Evolutionary conservation across 2,329 filamentous ascomycete genomes (phyloP).

Genomic region (Aspergillus sp.): DNA sequence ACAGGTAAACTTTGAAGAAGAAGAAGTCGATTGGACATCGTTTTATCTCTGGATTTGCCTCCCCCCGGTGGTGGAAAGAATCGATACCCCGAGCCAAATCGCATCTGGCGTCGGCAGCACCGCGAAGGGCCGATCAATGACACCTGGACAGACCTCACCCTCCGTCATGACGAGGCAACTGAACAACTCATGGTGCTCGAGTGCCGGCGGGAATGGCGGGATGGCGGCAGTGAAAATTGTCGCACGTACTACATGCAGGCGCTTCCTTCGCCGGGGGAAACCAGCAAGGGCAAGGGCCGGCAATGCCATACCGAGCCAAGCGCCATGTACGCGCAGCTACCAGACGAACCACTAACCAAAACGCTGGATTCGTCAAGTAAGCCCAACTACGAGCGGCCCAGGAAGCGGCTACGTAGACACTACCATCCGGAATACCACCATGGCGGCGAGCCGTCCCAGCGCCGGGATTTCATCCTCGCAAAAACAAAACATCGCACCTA

Average conservation of each 20-base stretch:
- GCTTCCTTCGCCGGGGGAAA: constrained; percentile 26
- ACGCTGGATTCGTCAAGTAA: constrained; percentile 21
- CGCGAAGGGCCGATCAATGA: constrained; percentile 69
- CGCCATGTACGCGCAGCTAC: constrained; percentile 10
- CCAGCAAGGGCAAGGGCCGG: constrained; percentile 10
- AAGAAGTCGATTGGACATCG: constrained; percentile 63
- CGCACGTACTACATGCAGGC: constrained; percentile 61
- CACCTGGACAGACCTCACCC: constrained; percentile 63
- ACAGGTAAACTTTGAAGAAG: constrained; percentile 56
- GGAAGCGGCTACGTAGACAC: constrained; percentile 32
- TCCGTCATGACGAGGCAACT: constrained; percentile 57
- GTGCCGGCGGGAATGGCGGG: constrained; percentile 63
- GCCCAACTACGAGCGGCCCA: constrained; percentile 30
- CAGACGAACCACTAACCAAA: constrained; percentile 24
- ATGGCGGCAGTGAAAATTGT: constrained; percentile 52
- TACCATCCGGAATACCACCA: constrained; percentile 37
- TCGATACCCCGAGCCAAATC: constrained; percentile 36
- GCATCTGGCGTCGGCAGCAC: constrained; percentile 63
- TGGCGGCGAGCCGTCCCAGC: constrained; percentile 11
- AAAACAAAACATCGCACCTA: constrained; percentile 42
- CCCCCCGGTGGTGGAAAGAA: constrained; percentile 44
- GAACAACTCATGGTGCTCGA: constrained; percentile 61
- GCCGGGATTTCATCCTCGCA: constrained; percentile 39
- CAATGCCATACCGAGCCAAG: constrained; percentile 6
- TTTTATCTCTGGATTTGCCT: constrained; percentile 66